Conservation (phyloP, 2,329 filamentous ascomycete genomes). For the Leptographium flavum region DNA sequence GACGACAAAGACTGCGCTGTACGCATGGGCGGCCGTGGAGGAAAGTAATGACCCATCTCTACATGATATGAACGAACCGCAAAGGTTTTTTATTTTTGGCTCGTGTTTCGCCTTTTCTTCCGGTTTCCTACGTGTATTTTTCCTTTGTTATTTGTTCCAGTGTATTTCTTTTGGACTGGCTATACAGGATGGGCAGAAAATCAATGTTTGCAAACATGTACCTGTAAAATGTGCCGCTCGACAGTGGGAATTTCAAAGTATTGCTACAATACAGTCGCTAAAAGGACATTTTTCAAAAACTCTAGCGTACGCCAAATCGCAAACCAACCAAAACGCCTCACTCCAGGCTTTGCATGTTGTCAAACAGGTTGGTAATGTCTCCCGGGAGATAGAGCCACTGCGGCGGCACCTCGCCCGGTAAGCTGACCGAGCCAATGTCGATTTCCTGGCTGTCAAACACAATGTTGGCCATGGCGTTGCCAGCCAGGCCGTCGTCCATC, state of each 20-base stretch:
- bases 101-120: background rate
- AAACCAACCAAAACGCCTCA: background rate
- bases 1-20: no score
- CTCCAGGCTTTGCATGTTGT: no score
- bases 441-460: constrained; percentile 67
- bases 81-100: constrained; percentile 2
- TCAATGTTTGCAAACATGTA: background rate
- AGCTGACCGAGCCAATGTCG: constrained; percentile 52
- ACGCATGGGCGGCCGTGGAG: no score
- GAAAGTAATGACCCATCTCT: constrained; percentile 3
- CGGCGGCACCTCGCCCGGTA: constrained; percentile 50
- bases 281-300: no score
- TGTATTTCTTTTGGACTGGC: constrained; percentile 3
- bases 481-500: constrained; percentile 16
- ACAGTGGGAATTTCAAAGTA: no score
- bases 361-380: constrained; percentile 46
- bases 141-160: background rate
- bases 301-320: background rate
- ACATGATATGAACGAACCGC: constrained; percentile 2
- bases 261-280: no score
- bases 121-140: constrained; percentile 1
- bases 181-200: background rate
- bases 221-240: no score
- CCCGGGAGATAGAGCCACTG: constrained; percentile 57
- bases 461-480: constrained; percentile 31